phyloP scores from a whole-genome alignment of 164 flowering plant species.

The Umbellularia californica region DNA sequence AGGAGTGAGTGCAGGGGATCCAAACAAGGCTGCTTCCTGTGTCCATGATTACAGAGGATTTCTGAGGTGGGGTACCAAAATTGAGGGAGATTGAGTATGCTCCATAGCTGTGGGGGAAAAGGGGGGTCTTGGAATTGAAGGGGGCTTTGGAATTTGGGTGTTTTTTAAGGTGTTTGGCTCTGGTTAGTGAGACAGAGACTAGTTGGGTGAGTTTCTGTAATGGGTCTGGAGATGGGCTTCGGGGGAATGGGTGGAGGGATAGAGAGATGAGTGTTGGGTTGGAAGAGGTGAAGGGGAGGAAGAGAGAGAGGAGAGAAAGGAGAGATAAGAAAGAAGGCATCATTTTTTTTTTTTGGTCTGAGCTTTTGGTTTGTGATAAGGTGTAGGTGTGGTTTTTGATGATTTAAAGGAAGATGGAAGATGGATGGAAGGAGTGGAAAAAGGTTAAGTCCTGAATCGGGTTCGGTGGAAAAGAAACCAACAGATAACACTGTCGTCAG shows the following conservation, averaged over 20 bases:
- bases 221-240: slow-evolving; percentile 25
- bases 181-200: slow-evolving; percentile 35
- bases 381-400: neutral
- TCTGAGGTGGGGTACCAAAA: slow-evolving; percentile 64
- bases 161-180: slow-evolving; percentile 51
- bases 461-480: neutral
- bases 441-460: neutral
- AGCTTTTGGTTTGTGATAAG: neutral
- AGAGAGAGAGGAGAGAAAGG: slow-evolving; percentile 13
- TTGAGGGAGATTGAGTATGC: slow-evolving; percentile 51
- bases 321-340: slow-evolving; percentile 20
- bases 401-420: neutral
- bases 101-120: slow-evolving; percentile 49
- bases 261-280: slow-evolving; percentile 18
- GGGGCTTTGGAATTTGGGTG: slow-evolving; percentile 13
- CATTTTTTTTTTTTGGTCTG: neutral
- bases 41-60: slow-evolving; percentile 46
- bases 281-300: slow-evolving; percentile 12
- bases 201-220: slow-evolving; percentile 26
- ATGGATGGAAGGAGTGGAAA: neutral
- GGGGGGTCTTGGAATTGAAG: slow-evolving; percentile 22
- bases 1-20: slow-evolving; percentile 58
- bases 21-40: slow-evolving; percentile 58
- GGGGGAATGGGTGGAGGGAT: slow-evolving; percentile 23
- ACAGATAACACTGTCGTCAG: neutral